Evolutionary conservation across 257 asterid species (phyloP).

Genomic region (Plantago major): DNA sequence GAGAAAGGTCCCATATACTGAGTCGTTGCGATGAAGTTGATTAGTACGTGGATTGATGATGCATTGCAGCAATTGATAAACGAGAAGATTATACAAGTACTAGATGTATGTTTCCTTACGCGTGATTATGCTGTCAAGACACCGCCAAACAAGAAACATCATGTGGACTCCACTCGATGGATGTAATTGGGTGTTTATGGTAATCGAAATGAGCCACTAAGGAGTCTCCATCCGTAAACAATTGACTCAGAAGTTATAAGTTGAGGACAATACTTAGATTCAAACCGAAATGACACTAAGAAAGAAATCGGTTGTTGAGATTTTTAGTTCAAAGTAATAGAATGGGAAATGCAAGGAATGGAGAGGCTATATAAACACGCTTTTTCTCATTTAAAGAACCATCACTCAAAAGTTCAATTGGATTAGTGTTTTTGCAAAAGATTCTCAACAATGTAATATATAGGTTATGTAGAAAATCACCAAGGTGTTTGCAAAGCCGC

Average conservation of each 20-base stretch:
- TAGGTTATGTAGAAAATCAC: too few species aligned
- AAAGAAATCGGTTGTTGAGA: too few species aligned
- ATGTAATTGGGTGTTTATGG: slow-evolving; percentile 93
- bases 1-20: slow-evolving; percentile 94
- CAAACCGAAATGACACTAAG: too few species aligned
- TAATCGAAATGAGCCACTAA: slow-evolving; percentile 76
- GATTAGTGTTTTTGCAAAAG: too few species aligned
- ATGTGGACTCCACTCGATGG: slow-evolving; percentile 95
- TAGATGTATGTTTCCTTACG: slow-evolving; percentile 50
- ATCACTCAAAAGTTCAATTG: background rate
- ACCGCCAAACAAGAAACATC: slow-evolving; percentile 91
- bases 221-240: slow-evolving; percentile 60
- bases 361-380: too few species aligned
- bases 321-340: too few species aligned
- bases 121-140: slow-evolving; percentile 84
- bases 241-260: background rate
- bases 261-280: background rate
- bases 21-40: background rate
- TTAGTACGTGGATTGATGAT: background rate
- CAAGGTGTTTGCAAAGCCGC: too few species aligned
- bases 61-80: background rate
- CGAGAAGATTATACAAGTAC: background rate
- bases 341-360: too few species aligned
- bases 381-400: background rate
- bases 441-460: too few species aligned